These are phyloP conservation scores for Rhynchosporium agropyri DNA, from an alignment of 2,329 filamentous ascomycete genomes.

Conservation along the genomic window DNA sequence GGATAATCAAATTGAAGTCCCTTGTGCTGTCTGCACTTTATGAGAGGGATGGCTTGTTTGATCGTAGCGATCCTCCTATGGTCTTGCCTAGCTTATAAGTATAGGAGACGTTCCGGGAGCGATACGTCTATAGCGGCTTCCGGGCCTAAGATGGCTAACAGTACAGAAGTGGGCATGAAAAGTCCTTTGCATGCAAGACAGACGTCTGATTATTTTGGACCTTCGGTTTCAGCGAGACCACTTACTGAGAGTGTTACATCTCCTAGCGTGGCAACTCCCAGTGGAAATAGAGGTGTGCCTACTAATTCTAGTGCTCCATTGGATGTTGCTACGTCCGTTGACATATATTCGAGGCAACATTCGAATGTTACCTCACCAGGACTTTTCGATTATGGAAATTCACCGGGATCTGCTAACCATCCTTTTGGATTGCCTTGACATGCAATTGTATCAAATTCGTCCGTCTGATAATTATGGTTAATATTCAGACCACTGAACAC, in stretches of 20 bases:
- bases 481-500: slow-evolving; percentile 10
- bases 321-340: slow-evolving; percentile 56
- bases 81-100: slow-evolving; percentile 48
- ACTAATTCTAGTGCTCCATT: slow-evolving; percentile 50
- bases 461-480: slow-evolving; percentile 15
- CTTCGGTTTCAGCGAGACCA: slow-evolving; percentile 49
- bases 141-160: slow-evolving; percentile 29
- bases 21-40: slow-evolving; percentile 1
- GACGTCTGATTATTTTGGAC: slow-evolving; percentile 40
- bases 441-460: slow-evolving; percentile 27
- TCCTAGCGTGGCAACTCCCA: slow-evolving; percentile 37
- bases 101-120: slow-evolving; percentile 19
- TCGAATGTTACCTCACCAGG: slow-evolving; percentile 29
- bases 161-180: slow-evolving; percentile 22
- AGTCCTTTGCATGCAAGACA: slow-evolving; percentile 17
- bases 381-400: slow-evolving; percentile 27
- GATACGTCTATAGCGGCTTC: slow-evolving; percentile 20
- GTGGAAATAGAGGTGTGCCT: slow-evolving; percentile 47
- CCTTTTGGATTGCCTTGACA: slow-evolving; percentile 51
- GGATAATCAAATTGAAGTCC: background rate
- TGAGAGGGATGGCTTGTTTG: slow-evolving; percentile 38
- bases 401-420: slow-evolving; percentile 41
- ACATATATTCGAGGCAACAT: slow-evolving; percentile 51
- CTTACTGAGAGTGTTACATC: slow-evolving; percentile 36
- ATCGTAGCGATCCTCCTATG: slow-evolving; percentile 51